phyloP scores from a whole-genome alignment of 805 yeast genomes.

The Blastobotrys parvus region DNA sequence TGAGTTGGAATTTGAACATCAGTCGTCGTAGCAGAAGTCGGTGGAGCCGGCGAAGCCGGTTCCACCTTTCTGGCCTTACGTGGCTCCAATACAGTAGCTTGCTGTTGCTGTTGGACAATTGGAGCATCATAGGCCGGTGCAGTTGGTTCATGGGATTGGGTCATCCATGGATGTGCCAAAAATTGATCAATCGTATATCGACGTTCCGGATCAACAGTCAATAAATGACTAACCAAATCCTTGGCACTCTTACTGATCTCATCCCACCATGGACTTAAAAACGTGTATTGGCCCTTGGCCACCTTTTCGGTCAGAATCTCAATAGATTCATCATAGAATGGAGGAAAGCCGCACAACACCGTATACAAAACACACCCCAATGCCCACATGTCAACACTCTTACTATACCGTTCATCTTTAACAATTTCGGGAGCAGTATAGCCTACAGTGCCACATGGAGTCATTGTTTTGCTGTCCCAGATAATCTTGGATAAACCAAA shows the following conservation, averaged over 20 bases:
- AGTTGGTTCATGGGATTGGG: constrained; percentile 23
- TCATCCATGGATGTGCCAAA: constrained; percentile 70
- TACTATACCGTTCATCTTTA: constrained; percentile 83
- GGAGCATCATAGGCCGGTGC: constrained; percentile 22
- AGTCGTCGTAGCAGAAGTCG: not conserved
- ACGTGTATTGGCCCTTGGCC: constrained; percentile 70
- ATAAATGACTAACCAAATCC: constrained; percentile 53
- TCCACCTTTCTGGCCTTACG: not conserved
- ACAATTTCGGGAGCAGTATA: constrained; percentile 98
- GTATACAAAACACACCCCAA: constrained; percentile 94
- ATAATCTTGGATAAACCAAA: constrained; percentile 91
- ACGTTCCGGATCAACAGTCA: constrained; percentile 61
- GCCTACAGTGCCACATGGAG: constrained; percentile 98
- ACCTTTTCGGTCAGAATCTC: constrained; percentile 69
- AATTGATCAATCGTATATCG: constrained; percentile 68
- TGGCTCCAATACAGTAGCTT: no score
- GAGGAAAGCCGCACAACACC: constrained; percentile 93
- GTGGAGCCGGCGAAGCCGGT: constrained; percentile 13
- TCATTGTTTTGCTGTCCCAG: constrained; percentile 80
- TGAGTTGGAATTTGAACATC: not conserved
- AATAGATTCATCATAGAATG: constrained; percentile 81
- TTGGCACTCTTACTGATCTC: constrained; percentile 65
- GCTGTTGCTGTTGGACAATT: not conserved
- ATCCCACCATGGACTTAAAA: constrained; percentile 85
- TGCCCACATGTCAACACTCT: constrained; percentile 98